These are phyloP conservation scores for Linum trigynum DNA, from an alignment of 345 rosid genomes.

Conservation along the genomic window DNA sequence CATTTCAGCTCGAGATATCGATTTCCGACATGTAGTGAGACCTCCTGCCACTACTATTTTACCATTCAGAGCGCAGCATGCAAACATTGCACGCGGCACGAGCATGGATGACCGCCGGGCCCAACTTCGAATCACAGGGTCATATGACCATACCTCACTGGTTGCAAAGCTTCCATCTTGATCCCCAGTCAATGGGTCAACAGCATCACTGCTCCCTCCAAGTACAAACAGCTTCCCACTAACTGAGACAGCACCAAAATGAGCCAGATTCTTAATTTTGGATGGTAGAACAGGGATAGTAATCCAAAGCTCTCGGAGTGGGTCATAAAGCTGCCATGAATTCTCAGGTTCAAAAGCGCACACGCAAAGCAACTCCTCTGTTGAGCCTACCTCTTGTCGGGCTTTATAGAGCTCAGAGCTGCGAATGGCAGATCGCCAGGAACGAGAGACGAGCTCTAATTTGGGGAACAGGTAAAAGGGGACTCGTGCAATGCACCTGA, in stretches of 20 bases:
- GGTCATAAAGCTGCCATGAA: slow-evolving; percentile 90
- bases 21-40: slow-evolving; percentile 77
- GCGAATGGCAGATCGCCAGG: slow-evolving; percentile 72
- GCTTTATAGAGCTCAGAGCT: slow-evolving; percentile 68
- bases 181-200: slow-evolving; percentile 82
- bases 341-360: slow-evolving; percentile 92
- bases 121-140: slow-evolving; percentile 66
- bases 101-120: slow-evolving; percentile 60
- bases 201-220: slow-evolving; percentile 96
- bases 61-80: slow-evolving; percentile 75
- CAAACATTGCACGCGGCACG: slow-evolving; percentile 94
- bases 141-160: slow-evolving; percentile 89
- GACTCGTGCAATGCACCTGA: slow-evolving; percentile 89
- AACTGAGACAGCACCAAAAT: slow-evolving; percentile 68
- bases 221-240: slow-evolving; percentile 69
- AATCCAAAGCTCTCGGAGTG: slow-evolving; percentile 69
- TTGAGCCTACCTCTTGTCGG: slow-evolving; percentile 60
- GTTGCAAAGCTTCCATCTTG: slow-evolving; percentile 93
- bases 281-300: slow-evolving; percentile 89
- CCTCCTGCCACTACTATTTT: slow-evolving; percentile 91
- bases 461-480: slow-evolving; percentile 64
- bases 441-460: slow-evolving; percentile 81
- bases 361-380: slow-evolving; percentile 68
- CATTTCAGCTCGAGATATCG: slow-evolving; percentile 86
- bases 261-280: slow-evolving; percentile 67